A percentile compares a stretch with the other conserved stretches of the same genome.
Conservation (phyloP, 768 basidiomycete species). For the Boletus vinaceobasis region DNA sequence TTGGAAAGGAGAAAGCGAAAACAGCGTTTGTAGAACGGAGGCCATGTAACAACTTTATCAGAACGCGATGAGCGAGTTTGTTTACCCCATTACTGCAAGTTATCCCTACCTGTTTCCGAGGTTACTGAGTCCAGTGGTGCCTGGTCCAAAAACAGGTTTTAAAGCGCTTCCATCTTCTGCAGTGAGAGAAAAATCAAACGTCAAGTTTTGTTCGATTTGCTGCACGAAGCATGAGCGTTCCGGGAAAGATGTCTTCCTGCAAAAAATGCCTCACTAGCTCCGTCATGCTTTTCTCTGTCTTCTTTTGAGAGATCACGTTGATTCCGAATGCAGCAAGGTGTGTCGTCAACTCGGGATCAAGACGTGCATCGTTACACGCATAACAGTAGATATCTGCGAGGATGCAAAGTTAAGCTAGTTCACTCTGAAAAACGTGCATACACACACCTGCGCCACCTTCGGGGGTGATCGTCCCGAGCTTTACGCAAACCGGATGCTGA, state of each 20-base stretch:
- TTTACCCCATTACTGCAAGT: background rate
- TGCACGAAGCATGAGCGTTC: conserved; percentile 20
- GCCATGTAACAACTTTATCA: conserved; percentile 89
- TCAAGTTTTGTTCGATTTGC: conserved; percentile 97
- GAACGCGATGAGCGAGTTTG: background rate
- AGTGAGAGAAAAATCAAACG: conserved; percentile 90
- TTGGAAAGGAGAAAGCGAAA: conserved; percentile 76
- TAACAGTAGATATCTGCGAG: conserved; percentile 88
- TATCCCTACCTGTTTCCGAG: conserved; percentile 77
- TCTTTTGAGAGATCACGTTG: conserved; percentile 72
- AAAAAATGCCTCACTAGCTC: conserved; percentile 62
- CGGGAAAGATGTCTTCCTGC: background rate
- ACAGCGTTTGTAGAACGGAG: conserved; percentile 83
- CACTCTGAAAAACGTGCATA: background rate
- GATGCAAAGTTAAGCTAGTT: background rate
- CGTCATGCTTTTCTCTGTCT: conserved; percentile 96
- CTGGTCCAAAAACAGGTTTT: conserved; percentile 84
- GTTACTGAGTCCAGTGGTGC: conserved; percentile 86
- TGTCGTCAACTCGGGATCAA: conserved; percentile 67
- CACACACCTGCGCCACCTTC: conserved; percentile 83
- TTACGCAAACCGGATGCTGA: conserved; percentile 80
- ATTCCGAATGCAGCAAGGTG: conserved; percentile 88
- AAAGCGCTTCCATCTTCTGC: conserved; percentile 84
- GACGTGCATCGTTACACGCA: conserved; percentile 75
- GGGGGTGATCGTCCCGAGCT: conserved; percentile 94